A percentile compares a stretch with the other conserved stretches of the same genome.
Conservation (phyloP, 129 eudicot genomes). For the Centaurea solstitialis region DNA sequence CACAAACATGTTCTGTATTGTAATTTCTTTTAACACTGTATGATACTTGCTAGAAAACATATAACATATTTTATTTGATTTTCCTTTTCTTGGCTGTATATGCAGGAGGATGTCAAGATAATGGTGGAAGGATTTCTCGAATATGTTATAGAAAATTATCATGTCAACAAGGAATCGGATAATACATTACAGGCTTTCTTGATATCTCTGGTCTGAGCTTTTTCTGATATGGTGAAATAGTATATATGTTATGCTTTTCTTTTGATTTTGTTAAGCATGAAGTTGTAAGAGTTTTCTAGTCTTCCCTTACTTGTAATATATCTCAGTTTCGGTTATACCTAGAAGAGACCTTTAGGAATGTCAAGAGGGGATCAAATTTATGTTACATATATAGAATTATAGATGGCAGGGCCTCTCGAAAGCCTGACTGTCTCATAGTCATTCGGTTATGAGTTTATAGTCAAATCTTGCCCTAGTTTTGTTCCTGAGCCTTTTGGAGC, state of each 20-base stretch:
- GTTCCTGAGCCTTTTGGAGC: neutral
- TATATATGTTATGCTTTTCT: neutral
- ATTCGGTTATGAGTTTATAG: too few relatives aligned
- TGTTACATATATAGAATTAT: too few relatives aligned
- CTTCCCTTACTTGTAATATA: neutral
- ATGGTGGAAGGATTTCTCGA: conserved; percentile 50
- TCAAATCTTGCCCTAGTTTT: too few relatives aligned
- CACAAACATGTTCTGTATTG: conserved; percentile 11
- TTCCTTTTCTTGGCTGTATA: conserved; percentile 15
- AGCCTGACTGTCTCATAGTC: too few relatives aligned
- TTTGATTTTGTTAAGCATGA: neutral
- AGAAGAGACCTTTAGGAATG: neutral
- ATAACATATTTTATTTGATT: conserved; percentile 10
- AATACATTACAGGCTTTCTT: conserved; percentile 75
- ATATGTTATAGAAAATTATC: conserved; percentile 67
- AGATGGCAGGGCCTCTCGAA: too few relatives aligned
- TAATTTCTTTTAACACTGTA: neutral
- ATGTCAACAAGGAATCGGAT: conserved; percentile 47
- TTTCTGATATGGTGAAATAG: neutral
- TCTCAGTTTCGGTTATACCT: neutral
- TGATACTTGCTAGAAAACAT: neutral
- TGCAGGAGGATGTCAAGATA: conserved; percentile 68
- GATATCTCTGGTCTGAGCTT: conserved; percentile 75
- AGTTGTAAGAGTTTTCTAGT: neutral
- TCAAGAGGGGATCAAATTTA: neutral